Base-by-base conservation (phyloP, 177 flowering plant genomes). In the Vitis hybrid region DNA sequence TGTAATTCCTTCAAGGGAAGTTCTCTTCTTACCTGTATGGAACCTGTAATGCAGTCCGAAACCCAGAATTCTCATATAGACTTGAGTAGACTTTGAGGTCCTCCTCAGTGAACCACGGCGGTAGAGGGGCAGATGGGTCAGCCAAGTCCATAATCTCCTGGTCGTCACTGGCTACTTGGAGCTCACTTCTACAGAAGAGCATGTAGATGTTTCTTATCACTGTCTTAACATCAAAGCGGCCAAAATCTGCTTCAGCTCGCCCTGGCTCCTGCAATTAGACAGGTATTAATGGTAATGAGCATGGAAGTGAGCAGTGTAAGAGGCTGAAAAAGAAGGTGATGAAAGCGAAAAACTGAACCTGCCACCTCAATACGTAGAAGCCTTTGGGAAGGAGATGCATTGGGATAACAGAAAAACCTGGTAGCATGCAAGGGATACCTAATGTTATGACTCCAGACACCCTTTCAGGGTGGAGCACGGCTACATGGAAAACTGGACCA, bases 111-210 rank as follows among this genome's bases (percentile, higher is more conserved):
- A 82, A 79, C 82, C 82, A 79, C 4, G 82, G 64, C 10, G 81
- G 85, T 5, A 82, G 72, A 62, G 85, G 85, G 10, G 82, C 72
- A 51, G 82, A 75, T 48, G 78, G 70, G 57, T 77, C 72, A 11
- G 79, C 76, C 77, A 82, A 72, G 72, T 79, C 85, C 85, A 82
- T 72, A 14, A 82, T 72, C 61, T 82, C 85, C 72, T 77, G 81
- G n/a, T 75, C 71, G 19, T 74, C 80, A 4, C 30, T 30, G 1
- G 82, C 84, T 18, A 79, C 59, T 45, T 71, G 84, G 30, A 76
- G 49, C 68, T 82, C 82, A 64, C 79, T 72, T 59, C 73, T 64
- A 4, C 73, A 77, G 73, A 79, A 82, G 56, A 79, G 79, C 26
- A 72, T 82, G 75, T 82, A 82, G 50, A 82, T 75, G 63, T 82